Evolutionary conservation across 73 alveolate genomes (phyloP).

Genomic region (Paramecium biaurelia): DNA sequence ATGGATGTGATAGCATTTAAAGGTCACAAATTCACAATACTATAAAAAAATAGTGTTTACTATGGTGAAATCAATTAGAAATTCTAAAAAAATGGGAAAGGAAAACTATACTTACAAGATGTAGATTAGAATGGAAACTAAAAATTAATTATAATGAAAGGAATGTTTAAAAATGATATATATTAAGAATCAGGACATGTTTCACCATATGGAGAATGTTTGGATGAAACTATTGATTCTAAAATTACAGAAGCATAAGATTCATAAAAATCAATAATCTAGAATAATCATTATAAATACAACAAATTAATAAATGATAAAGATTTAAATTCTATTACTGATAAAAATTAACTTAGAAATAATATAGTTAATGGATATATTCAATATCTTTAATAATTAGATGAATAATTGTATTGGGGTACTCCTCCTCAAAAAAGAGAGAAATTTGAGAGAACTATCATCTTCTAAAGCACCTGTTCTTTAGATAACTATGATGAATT

Average conservation of each 20-base stretch:
- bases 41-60: background rate
- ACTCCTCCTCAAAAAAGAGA: constrained; percentile 20
- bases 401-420: background rate
- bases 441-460: background rate
- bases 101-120: background rate
- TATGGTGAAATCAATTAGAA: background rate
- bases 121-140: background rate
- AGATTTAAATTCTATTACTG: background rate
- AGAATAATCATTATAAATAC: background rate
- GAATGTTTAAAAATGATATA: background rate
- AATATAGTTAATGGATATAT: background rate
- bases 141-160: background rate
- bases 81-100: background rate
- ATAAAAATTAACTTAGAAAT: background rate
- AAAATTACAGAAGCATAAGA: background rate
- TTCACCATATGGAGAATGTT: background rate
- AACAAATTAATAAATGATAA: background rate
- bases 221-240: background rate
- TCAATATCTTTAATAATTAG: background rate
- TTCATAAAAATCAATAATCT: background rate
- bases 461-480: background rate
- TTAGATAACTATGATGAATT: background rate
- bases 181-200: background rate
- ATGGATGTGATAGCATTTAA: background rate
- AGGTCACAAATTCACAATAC: background rate